Evolutionary conservation across 1,284 basidiomycete species (phyloP).

Genomic region (Lentinus polychrous): DNA sequence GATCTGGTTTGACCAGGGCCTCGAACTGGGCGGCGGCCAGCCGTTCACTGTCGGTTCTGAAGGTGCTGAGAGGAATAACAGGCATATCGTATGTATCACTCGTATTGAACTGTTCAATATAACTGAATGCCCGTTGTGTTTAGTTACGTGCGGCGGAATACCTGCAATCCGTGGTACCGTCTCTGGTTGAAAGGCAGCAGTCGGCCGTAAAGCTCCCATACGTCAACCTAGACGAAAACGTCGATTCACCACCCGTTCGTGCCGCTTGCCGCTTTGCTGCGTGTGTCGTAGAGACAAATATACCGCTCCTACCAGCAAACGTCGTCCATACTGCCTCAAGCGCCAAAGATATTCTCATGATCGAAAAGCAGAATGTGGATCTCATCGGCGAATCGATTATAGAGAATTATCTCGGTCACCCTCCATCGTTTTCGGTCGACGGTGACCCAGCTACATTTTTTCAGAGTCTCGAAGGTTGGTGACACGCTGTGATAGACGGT

Average conservation of each 20-base stretch:
- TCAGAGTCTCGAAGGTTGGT: constrained; percentile 38
- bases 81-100: constrained; percentile 46
- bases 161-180: constrained; percentile 28
- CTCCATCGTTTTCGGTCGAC: constrained; percentile 54
- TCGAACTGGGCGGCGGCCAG: constrained; percentile 50
- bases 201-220: constrained; percentile 16
- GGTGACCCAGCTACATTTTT: constrained; percentile 41
- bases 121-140: neutral
- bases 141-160: constrained; percentile 36
- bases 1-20: constrained; percentile 56
- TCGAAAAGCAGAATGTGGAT: constrained; percentile 30
- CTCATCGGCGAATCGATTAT: constrained; percentile 28
- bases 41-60: constrained; percentile 57
- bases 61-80: constrained; percentile 49
- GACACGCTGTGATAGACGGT: neutral
- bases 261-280: constrained; percentile 39
- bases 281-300: constrained; percentile 51
- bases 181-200: constrained; percentile 8
- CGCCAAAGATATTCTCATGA: constrained; percentile 32
- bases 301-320: constrained; percentile 35
- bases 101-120: neutral
- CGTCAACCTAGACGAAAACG: constrained; percentile 11
- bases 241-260: constrained; percentile 15
- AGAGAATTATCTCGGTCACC: constrained; percentile 34
- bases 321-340: constrained; percentile 19